phyloP scores from a whole-genome alignment of 2,329 filamentous ascomycete species.

The Pezicula carpinea region DNA sequence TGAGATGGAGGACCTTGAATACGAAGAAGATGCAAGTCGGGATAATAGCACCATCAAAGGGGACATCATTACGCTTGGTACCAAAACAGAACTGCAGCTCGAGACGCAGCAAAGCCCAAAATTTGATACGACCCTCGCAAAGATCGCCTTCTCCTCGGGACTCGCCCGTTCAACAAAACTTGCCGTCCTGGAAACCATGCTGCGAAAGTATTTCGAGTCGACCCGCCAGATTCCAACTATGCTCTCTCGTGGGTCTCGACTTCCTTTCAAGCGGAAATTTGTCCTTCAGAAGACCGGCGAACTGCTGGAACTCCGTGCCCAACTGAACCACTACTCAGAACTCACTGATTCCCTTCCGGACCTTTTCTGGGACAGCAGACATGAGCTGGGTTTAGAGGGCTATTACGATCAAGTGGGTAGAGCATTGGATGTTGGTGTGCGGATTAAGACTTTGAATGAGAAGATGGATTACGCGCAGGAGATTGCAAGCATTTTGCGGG shows the following conservation, averaged over 20 bases:
- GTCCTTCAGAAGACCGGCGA: conserved; percentile 93
- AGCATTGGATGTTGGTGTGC: conserved; percentile 83
- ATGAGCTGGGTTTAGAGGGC: conserved; percentile 84
- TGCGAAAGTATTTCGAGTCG: conserved; percentile 80
- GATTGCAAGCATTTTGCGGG: conserved; percentile 82
- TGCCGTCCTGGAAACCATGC: conserved; percentile 79
- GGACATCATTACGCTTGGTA: conserved; percentile 86
- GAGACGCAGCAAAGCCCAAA: conserved; percentile 34
- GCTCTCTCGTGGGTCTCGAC: conserved; percentile 61
- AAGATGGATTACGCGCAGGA: conserved; percentile 98
- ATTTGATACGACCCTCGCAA: conserved; percentile 69
- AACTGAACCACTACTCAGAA: conserved; percentile 95
- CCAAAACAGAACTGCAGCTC: conserved; percentile 46
- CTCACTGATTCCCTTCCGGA: conserved; percentile 93
- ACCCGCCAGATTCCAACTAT: conserved; percentile 78
- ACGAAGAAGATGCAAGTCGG: conserved; percentile 66
- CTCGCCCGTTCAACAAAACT: conserved; percentile 91
- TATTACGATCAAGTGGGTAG: conserved; percentile 94
- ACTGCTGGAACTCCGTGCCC: conserved; percentile 80
- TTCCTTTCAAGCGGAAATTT: conserved; percentile 66
- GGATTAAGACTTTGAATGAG: conserved; percentile 89
- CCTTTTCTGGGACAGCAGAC: conserved; percentile 90
- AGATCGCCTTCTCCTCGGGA: conserved; percentile 94
- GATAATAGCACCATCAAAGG: conserved; percentile 77
- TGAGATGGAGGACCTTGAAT: conserved; percentile 89